A percentile compares a stretch with the other conserved stretches of the same genome.
Evolutionary conservation across 176 grass and related monocot species (phyloP).

Genomic region (Cenchrus fungigraminus): DNA sequence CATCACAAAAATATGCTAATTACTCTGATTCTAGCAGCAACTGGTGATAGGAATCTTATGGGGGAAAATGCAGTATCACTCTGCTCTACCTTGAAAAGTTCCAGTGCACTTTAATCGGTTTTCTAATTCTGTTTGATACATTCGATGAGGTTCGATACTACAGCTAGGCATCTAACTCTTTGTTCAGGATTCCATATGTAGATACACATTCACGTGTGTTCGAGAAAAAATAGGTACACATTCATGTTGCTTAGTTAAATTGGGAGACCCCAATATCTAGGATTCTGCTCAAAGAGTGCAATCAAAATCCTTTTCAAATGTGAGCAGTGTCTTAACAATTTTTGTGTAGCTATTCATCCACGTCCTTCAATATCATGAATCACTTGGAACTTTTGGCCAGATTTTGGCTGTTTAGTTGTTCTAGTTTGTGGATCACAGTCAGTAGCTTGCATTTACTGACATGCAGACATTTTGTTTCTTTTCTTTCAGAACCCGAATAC

Average conservation of each 20-base stretch:
- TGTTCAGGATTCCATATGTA: neutral
- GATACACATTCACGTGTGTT: neutral
- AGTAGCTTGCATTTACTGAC: slow-evolving; percentile 15
- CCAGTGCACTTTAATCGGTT: neutral
- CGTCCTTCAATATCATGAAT: neutral
- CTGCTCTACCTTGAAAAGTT: slow-evolving; percentile 21
- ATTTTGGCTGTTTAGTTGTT: neutral
- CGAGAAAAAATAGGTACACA: neutral
- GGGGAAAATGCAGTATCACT: neutral
- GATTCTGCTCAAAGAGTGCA: neutral
- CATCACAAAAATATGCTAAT: neutral
- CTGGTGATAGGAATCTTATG: neutral
- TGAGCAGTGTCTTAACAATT: neutral
- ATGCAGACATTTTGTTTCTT: slow-evolving; percentile 25
- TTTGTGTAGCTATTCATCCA: neutral
- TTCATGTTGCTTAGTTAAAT: neutral
- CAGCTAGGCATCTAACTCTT: neutral
- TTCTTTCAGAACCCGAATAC: slow-evolving; percentile 81
- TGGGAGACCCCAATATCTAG: neutral
- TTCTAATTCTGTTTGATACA: neutral
- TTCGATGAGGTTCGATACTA: neutral
- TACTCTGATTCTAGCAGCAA: neutral
- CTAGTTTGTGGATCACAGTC: neutral
- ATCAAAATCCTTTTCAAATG: neutral
- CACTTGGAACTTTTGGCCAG: neutral